Base-by-base conservation (phyloP, 805 yeast species). In the Ogataea sp. region DNA sequence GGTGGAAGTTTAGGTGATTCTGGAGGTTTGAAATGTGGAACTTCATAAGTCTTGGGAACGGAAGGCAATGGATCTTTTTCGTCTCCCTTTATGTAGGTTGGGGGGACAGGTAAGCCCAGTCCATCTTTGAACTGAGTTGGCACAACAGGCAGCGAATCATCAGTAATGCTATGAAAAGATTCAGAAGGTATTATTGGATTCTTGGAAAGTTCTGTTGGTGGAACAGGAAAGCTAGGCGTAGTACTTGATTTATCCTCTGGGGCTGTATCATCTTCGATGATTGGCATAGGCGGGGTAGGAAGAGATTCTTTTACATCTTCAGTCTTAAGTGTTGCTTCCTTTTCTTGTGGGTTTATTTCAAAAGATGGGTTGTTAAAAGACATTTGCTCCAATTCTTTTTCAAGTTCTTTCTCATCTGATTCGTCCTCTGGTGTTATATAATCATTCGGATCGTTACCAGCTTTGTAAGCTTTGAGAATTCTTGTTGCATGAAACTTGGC, bases 401-500 rank as follows among this genome's bases (percentile, higher is more conserved):
- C 40, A 8, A 55, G 47, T 1, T 40, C 43, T 2, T 47, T 41
- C 2, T 55, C 53, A 18, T 55, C 35, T 7, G 36, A 36, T 14
- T 37, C 36, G 32, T 58, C 65, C 7, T 55, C 65, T 1, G 70
- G 70, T 1, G 68, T 61, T 33, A 66, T 64, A 48, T 68, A 65
- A 32, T 69, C 78, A 55, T 81, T 75, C 5, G 84, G 84, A 49
- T 79, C 78, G 28, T 68, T 67, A 1, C 77, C 78, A 6, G 54
- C 53, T 43, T 64, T 70, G 29, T 65, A 48, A 0, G 75, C 67
- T 44, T 65, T 70, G 38, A 80, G 52, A 21, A 80, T 78, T 29
- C 83, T 58, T 7, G 75, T 69, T 14, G 81, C 73, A 45, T 78
- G 82, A 51, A 64, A 80, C 53, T 80, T 80, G 14, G 83, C 74